phyloP scores from a whole-genome alignment of 352 stramenopile species.

The Phytophthora cactorum region DNA sequence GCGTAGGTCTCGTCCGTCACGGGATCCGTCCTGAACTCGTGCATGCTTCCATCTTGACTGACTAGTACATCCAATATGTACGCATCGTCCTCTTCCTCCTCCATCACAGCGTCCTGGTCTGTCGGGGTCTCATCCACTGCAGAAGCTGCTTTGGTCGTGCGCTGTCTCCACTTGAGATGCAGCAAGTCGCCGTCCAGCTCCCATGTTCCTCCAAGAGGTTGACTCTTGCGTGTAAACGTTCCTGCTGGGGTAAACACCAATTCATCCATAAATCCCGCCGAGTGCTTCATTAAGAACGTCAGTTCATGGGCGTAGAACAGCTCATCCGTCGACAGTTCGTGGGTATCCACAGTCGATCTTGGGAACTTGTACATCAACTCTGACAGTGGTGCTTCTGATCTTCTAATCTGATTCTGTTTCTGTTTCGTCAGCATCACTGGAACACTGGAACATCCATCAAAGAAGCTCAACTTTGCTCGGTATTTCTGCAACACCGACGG shows the following conservation, averaged over 20 bases:
- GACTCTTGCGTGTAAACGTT: conserved; percentile 71
- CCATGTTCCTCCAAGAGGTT: conserved; percentile 77
- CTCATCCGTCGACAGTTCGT: conserved; percentile 58
- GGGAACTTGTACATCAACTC: conserved; percentile 80
- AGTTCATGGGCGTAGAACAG: conserved; percentile 83
- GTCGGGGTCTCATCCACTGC: conserved; percentile 13
- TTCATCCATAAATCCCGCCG: conserved; percentile 79
- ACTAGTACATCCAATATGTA: conserved; percentile 82
- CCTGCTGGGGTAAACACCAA: conserved; percentile 64
- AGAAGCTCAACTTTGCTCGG: conserved; percentile 71
- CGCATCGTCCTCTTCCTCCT: conserved; percentile 54
- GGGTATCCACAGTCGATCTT: conserved; percentile 63
- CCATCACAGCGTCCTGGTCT: conserved; percentile 25
- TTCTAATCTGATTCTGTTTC: conserved; percentile 44
- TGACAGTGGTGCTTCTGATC: conserved; percentile 62
- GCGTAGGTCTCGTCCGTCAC: conserved; percentile 72
- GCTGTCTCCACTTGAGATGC: conserved; percentile 77
- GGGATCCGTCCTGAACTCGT: conserved; percentile 77
- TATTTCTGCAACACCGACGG: conserved; percentile 76
- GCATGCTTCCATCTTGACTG: conserved; percentile 73
- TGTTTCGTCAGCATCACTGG: conserved; percentile 72
- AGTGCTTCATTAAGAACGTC: conserved; percentile 83
- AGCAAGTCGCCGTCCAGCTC: conserved; percentile 80
- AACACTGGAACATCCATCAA: conserved; percentile 74
- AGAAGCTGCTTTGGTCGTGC: conserved; percentile 20